phyloP scores from a whole-genome alignment of 208 protist genomes.

The Leishmania gerbilli region DNA sequence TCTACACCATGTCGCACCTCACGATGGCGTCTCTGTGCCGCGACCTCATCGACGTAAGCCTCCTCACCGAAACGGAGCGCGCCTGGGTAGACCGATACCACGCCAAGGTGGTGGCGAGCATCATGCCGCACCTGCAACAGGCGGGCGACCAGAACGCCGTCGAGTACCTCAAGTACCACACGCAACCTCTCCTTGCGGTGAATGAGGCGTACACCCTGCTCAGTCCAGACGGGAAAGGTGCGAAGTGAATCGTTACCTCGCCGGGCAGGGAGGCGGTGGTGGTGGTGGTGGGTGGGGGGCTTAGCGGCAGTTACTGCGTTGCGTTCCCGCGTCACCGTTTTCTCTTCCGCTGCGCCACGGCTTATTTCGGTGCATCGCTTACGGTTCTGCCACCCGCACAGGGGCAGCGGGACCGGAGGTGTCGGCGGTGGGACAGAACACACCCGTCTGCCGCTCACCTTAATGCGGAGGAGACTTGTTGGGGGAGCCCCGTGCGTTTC shows the following conservation, averaged over 20 bases:
- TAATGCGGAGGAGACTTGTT: not conserved
- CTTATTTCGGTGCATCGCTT: not conserved
- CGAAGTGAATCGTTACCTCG: not conserved
- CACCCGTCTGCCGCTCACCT: not conserved
- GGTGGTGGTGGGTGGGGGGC: not conserved
- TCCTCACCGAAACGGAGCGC: constrained; percentile 74
- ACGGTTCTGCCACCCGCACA: not conserved
- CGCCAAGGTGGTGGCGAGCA: constrained; percentile 38
- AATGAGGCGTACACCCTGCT: not conserved
- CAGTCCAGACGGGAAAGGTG: not conserved
- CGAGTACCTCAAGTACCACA: constrained; percentile 78
- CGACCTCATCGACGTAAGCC: constrained; percentile 83
- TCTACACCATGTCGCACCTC: constrained; percentile 79
- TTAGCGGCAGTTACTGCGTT: not conserved
- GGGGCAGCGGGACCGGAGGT: not conserved
- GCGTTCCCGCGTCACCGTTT: not conserved
- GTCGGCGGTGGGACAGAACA: not conserved
- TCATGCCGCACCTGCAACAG: constrained; percentile 52
- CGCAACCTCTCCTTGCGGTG: constrained; percentile 37
- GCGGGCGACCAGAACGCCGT: constrained; percentile 53
- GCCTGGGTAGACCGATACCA: constrained; percentile 86
- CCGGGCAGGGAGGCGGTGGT: not conserved
- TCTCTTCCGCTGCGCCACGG: not conserved
- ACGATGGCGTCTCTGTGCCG: constrained; percentile 91
- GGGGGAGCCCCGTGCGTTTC: not conserved